Evolutionary conservation across 768 basidiomycete species (phyloP), one percentile per base, ranked within the genome.

Genomic region (Serendipita indica): DNA sequence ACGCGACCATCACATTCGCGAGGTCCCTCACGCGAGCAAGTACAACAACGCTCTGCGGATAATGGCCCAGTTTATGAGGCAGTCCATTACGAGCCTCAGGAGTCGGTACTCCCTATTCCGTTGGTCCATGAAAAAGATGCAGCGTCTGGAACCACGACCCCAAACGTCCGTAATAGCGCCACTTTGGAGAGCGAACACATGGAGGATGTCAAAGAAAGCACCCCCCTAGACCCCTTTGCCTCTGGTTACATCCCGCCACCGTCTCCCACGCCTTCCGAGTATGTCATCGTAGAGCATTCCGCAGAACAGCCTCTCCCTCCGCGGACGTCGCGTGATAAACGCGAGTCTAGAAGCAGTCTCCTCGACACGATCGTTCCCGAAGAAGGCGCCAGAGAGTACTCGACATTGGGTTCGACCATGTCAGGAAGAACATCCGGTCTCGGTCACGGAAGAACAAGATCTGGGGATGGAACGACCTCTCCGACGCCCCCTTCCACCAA

Each of bases 321-420:
- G 45, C 45, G 25, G 14, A 46, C 45, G 25, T 46, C 27, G 45
- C 45, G 45, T 13, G 45, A 46, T 46, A 46, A 46, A 46, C 45
- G 45, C 45, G 45, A 46, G 45, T 46, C 45, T n/a, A 14, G 25
- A 12, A 27, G 12, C 16, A 46, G 45, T 20, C 27, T 46, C 14
- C 22, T 54, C 22, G 49, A 54, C 49, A 54, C 49, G 16, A 30
- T 54, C 25, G 49, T 54, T 18, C 49, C 22, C 30, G 49, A 54
- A 27, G 49, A 54, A 54, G 49, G 32, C 7, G n/a, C 22, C 25
- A 54, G n/a, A 10, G 49, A 33, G 32, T 54, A 28, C 32, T 27
- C 49, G n/a, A 54, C 49, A n/a, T 30, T 54, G 32, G 49, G 32
- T 12, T 54, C 49, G 10, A n/a, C 32, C 7, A 30, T 33, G 32